Evolutionary conservation across 306 rosid species (phyloP).

Genomic region (Acacia crassicarpa): DNA sequence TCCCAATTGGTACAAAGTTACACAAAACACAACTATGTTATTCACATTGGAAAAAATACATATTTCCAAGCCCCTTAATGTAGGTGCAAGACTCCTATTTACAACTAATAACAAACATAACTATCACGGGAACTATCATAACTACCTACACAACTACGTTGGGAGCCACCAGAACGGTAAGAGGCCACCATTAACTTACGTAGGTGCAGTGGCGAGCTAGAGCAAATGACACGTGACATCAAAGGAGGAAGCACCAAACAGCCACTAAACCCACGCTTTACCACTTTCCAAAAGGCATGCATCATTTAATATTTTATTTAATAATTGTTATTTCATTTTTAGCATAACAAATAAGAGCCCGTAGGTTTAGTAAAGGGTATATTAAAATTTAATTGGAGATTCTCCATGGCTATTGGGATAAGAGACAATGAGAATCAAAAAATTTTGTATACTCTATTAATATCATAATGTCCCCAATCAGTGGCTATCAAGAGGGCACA

Average conservation of each 20-base stretch:
- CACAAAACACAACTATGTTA: neutral
- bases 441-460: neutral
- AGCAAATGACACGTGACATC: neutral
- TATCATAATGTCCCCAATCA: neutral
- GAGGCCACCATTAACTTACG: neutral
- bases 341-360: neutral
- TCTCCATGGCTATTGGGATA: neutral
- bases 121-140: neutral
- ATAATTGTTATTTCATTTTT: neutral
- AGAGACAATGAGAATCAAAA: neutral
- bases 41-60: no score
- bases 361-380: neutral
- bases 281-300: neutral
- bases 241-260: neutral
- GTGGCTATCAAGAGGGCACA: neutral
- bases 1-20: neutral
- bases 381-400: neutral
- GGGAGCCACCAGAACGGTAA: neutral
- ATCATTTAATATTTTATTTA: neutral
- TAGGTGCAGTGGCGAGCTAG: neutral
- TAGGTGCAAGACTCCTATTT: neutral
- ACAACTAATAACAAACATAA: neutral
- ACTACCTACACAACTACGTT: neutral
- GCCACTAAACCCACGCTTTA: neutral
- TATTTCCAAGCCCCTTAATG: no score